A percentile compares a stretch with the other conserved stretches of the same genome.
Conservation (phyloP, 768 basidiomycete genomes). For the Suillus decipiens region DNA sequence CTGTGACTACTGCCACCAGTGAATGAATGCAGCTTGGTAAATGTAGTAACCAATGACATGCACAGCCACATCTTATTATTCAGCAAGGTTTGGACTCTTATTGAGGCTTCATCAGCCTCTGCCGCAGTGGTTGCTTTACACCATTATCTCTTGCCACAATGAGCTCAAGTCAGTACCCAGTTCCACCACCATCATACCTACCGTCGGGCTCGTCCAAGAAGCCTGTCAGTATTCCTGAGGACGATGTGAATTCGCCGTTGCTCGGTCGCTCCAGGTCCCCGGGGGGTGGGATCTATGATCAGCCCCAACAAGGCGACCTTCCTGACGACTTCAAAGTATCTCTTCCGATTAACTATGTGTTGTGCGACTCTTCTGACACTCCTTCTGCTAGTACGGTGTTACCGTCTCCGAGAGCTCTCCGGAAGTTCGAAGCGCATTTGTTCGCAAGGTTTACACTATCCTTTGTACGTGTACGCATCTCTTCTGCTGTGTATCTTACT, state of each 20-base stretch:
- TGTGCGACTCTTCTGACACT: neutral
- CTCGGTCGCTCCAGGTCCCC: slow-evolving; percentile 49
- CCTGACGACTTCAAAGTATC: slow-evolving; percentile 94
- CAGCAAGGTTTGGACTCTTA: slow-evolving; percentile 21
- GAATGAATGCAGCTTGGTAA: slow-evolving; percentile 13
- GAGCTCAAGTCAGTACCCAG: slow-evolving; percentile 56
- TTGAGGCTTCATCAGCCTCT: slow-evolving; percentile 12
- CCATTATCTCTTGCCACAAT: slow-evolving; percentile 36
- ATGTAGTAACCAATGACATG: neutral
- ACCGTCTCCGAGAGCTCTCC: slow-evolving; percentile 74
- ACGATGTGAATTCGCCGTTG: slow-evolving; percentile 55
- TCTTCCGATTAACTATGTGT: neutral
- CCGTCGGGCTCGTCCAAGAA: slow-evolving; percentile 41
- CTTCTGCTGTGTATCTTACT: neutral
- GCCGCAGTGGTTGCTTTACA: slow-evolving; percentile 1
- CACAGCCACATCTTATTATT: slow-evolving; percentile 34
- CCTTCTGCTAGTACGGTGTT: slow-evolving; percentile 59
- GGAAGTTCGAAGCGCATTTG: slow-evolving; percentile 82
- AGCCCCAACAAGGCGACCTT: slow-evolving; percentile 70
- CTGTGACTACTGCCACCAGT: slow-evolving; percentile 1
- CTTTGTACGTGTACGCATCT: slow-evolving; percentile 60
- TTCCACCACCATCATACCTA: slow-evolving; percentile 61
- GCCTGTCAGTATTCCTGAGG: slow-evolving; percentile 34
- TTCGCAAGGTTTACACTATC: slow-evolving; percentile 90
- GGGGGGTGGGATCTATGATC: slow-evolving; percentile 65